phyloP scores from a whole-genome alignment of 2,329 filamentous ascomycete genomes.

The Aspergillus proliferans region DNA sequence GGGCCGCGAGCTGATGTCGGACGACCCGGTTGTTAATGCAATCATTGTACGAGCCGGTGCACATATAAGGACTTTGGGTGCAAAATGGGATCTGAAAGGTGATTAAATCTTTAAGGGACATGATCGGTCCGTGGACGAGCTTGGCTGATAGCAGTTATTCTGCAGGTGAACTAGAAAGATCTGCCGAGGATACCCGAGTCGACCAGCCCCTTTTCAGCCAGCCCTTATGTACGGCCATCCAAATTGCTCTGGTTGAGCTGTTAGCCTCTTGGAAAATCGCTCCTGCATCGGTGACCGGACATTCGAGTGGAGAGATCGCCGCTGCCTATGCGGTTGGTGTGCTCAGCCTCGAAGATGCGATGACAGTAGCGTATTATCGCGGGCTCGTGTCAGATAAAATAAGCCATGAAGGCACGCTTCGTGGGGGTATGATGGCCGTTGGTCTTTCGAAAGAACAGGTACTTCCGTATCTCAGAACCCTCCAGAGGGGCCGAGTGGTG shows the following conservation, averaged over 20 bases:
- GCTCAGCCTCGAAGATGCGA: slow-evolving; percentile 2
- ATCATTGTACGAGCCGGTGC: neutral
- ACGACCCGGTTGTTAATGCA: neutral
- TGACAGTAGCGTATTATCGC: slow-evolving; percentile 8
- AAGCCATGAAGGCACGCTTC: neutral
- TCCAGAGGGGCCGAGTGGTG: neutral
- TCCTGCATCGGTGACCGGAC: slow-evolving; percentile 8
- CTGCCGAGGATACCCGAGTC: neutral
- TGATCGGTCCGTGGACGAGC: no score
- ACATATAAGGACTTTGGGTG: slow-evolving; percentile 1
- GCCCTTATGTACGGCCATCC: slow-evolving; percentile 14
- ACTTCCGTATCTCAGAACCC: slow-evolving; percentile 1
- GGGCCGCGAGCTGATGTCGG: slow-evolving; percentile 5
- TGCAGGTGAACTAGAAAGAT: slow-evolving; percentile 5
- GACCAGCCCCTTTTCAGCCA: slow-evolving; percentile 5
- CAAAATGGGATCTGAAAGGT: slow-evolving; percentile 7
- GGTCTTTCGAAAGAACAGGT: slow-evolving; percentile 7
- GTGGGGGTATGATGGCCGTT: slow-evolving; percentile 12
- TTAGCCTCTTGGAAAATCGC: slow-evolving; percentile 4
- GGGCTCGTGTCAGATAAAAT: slow-evolving; percentile 3
- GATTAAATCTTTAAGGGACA: no score
- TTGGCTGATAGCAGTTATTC: no score
- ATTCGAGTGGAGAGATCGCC: slow-evolving; percentile 11
- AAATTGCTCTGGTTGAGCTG: slow-evolving; percentile 11
- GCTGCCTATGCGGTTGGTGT: slow-evolving; percentile 10